Base-by-base conservation (phyloP, 2,329 filamentous ascomycete genomes). In the Grosmannia penicillata region DNA sequence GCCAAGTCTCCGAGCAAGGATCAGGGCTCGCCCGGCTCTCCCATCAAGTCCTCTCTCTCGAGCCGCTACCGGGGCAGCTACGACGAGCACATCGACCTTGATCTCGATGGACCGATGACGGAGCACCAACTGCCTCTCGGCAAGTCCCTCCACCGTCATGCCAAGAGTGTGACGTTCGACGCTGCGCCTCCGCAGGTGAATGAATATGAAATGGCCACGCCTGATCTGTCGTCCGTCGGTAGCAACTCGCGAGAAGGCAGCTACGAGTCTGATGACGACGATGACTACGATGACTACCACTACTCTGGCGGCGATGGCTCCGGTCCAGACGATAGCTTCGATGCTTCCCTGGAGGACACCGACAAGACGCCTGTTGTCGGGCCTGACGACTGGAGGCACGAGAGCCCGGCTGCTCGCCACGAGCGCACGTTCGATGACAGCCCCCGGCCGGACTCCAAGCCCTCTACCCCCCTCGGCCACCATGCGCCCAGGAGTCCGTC, bases 301-400 rank as follows among this genome's bases (percentile, higher is more conserved):
- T 60, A 63, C 41, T 69, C 63, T 43, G 54, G 58, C 28, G 55
- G 72, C 31, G 75, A 72, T 21, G 71, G 70, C 6, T 62, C 73
- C 22, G 69, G 74, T 38, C 70, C 72, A 31, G 83, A 89, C 30
- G 89, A 95, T 53, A 95, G 89, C 61, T 96, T 96, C 49, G 89
- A 96, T 58, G 89, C 84, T 13, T 93, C 86, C 7, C 70, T 96
- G 2, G 89, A 96, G 58, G 89, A 96, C 53, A 89, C 85, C 6
- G 85, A 93, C 52, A 96, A 96, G 66, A 96, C 91, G 1, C 91
- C 91, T 0, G 91, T 98, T 10, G 89, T 98, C n/a, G 74, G 93
- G 18, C 91, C 91, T 1, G 91, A 96, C 51, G 86, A 95, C 55
- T 98, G 91, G 91, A 77, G 82, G 45, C 82, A 87, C 62, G 61